A percentile compares a stretch with the other conserved stretches of the same genome.
Evolutionary conservation across 108 stramenopile genomes (phyloP).

Genomic region (Cylindrotheca closterium): DNA sequence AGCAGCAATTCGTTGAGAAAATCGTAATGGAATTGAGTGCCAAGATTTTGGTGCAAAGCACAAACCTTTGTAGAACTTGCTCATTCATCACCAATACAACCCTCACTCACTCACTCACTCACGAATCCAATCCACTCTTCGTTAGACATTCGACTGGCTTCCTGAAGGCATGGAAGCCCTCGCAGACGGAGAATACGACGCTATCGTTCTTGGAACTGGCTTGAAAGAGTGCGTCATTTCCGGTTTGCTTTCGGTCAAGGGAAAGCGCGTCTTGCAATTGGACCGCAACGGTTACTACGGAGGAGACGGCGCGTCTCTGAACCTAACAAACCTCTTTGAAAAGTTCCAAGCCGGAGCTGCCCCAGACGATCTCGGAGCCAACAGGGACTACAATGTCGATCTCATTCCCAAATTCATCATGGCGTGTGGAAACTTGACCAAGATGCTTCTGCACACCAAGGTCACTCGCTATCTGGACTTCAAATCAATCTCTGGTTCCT

Average conservation of each 20-base stretch:
- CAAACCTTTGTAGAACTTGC: too few relatives aligned
- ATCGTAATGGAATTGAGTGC: too few relatives aligned
- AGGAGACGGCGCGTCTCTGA: slow-evolving; percentile 96
- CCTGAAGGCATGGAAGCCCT: slow-evolving; percentile 92
- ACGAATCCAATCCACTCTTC: too few relatives aligned
- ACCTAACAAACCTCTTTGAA: slow-evolving; percentile 93
- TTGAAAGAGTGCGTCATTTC: slow-evolving; percentile 98
- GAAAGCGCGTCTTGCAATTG: slow-evolving; percentile 95
- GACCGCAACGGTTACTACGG: slow-evolving; percentile 99
- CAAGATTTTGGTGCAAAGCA: too few relatives aligned
- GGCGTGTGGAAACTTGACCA: slow-evolving; percentile 98
- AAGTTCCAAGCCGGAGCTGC: slow-evolving; percentile 92
- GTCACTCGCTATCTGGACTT: slow-evolving; percentile 98
- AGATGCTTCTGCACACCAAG: slow-evolving; percentile 98
- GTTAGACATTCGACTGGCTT: slow-evolving; percentile 79
- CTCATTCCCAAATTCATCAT: slow-evolving; percentile 99
- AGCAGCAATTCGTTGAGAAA: too few relatives aligned
- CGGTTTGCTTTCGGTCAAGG: slow-evolving; percentile 91
- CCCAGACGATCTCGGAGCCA: slow-evolving; percentile 79
- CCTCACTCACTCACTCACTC: too few relatives aligned
- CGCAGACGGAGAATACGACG: slow-evolving; percentile 99
- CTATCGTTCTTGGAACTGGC: slow-evolving; percentile 98
- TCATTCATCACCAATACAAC: too few relatives aligned
- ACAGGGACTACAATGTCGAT: slow-evolving; percentile 98
- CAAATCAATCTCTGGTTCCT: slow-evolving; percentile 94